phyloP scores from a whole-genome alignment of 2,329 filamentous ascomycete genomes.

The Aspergillus clavatus region DNA sequence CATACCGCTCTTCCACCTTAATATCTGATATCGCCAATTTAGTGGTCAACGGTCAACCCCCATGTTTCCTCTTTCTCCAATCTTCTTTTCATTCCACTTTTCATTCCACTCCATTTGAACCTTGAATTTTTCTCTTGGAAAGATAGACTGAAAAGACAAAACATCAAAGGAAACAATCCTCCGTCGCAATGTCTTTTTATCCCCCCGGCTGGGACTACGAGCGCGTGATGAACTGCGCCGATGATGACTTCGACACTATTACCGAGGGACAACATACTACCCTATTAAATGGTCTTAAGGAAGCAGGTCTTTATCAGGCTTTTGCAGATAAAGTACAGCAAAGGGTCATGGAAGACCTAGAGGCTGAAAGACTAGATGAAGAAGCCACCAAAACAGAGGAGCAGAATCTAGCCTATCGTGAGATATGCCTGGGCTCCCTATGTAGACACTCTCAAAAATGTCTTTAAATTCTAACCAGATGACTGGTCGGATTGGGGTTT shows the following conservation, averaged over 20 bases:
- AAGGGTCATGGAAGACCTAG: not conserved
- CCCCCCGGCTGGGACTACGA: not conserved
- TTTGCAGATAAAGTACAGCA: not conserved
- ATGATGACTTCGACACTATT: not conserved
- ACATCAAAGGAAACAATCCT: too few relatives aligned
- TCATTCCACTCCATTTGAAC: too few relatives aligned
- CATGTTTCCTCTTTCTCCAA: too few relatives aligned
- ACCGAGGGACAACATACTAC: not conserved
- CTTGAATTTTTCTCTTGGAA: too few relatives aligned
- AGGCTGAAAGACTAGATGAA: not conserved
- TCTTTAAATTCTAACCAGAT: not conserved
- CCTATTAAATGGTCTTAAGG: not conserved
- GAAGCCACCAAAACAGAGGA: not conserved
- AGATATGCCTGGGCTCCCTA: not conserved
- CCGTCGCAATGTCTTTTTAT: not conserved
- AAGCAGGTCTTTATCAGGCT: not conserved
- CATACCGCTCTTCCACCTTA: too few relatives aligned
- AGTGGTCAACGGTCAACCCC: too few relatives aligned
- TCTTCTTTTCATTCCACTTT: too few relatives aligned
- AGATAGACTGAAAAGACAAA: too few relatives aligned
- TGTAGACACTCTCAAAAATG: not conserved
- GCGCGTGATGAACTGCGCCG: not conserved
- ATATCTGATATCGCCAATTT: too few relatives aligned
- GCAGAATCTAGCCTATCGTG: not conserved
- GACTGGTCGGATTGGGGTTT: not conserved